Conservation (phyloP, 2,329 filamentous ascomycete species). For the Canariomyces notabilis region DNA sequence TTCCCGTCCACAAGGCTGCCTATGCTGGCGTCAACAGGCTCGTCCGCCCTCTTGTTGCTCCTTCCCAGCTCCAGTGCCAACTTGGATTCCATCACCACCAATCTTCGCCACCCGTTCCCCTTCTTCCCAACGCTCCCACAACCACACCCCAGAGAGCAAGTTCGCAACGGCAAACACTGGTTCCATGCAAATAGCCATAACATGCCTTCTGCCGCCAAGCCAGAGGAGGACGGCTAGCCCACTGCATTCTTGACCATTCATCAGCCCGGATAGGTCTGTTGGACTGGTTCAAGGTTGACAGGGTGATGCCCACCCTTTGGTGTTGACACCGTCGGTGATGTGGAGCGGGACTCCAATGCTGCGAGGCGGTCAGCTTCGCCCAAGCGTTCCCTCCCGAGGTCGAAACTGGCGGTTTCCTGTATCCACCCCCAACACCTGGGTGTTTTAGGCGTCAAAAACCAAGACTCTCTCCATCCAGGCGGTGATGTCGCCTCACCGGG, state of each 20-base stretch:
- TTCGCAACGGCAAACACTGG: not conserved
- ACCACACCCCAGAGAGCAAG: not conserved
- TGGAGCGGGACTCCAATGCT: slow-evolving; percentile 5
- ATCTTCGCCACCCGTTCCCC: slow-evolving; percentile 6
- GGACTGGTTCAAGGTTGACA: not conserved
- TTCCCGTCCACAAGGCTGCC: slow-evolving; percentile 13
- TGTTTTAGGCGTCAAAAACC: slow-evolving; percentile 10
- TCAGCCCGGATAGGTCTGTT: not conserved
- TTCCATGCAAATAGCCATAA: no score
- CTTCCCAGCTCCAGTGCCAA: slow-evolving; percentile 1
- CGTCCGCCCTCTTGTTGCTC: not conserved
- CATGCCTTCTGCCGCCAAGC: not conserved
- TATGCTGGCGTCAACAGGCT: not conserved
- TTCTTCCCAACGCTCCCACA: slow-evolving; percentile 1
- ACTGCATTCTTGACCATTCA: slow-evolving; percentile 1
- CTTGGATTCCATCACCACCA: slow-evolving; percentile 6
- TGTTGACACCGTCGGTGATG: slow-evolving; percentile 1
- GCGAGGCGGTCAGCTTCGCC: not conserved
- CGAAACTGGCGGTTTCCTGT: slow-evolving; percentile 3
- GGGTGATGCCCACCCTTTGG: not conserved
- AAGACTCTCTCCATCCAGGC: not conserved
- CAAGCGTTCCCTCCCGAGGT: slow-evolving; percentile 8
- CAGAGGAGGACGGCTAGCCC: not conserved
- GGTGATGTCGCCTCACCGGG: not conserved
- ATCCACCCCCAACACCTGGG: slow-evolving; percentile 5